Conservation (phyloP, 306 rosid species). For the Cucurbita ficifolia region DNA sequence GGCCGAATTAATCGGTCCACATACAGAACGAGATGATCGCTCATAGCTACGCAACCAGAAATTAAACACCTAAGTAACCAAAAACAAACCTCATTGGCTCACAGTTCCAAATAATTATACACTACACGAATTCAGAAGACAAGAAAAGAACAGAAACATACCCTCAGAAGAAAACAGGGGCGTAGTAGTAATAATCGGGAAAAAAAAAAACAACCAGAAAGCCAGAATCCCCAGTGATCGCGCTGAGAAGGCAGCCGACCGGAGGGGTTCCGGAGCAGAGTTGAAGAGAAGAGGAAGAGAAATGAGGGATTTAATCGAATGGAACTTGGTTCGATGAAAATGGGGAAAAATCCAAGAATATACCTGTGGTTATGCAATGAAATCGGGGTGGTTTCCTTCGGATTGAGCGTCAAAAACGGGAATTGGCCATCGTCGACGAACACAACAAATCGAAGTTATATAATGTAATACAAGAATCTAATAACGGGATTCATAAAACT, state of each 20-base stretch:
- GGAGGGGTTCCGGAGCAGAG: slow-evolving; percentile 15
- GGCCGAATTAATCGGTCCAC: slow-evolving; percentile 56
- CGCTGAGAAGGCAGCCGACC: slow-evolving; percentile 24
- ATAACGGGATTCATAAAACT: background rate
- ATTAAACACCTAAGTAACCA: slow-evolving; percentile 12
- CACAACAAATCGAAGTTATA: too few species aligned
- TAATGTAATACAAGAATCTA: background rate
- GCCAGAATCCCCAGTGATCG: slow-evolving; percentile 10
- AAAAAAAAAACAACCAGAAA: background rate
- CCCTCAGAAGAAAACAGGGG: background rate
- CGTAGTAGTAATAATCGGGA: background rate
- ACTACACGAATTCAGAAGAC: background rate
- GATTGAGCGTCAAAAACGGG: background rate
- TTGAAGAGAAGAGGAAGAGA: background rate
- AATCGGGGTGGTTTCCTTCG: background rate
- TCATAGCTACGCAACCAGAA: slow-evolving; percentile 28
- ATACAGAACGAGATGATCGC: slow-evolving; percentile 69
- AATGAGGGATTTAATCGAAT: background rate
- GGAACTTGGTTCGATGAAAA: background rate
- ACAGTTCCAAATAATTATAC: too few species aligned
- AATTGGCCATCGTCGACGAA: background rate
- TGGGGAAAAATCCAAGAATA: background rate
- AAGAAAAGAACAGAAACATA: background rate
- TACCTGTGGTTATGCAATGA: background rate
- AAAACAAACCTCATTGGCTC: background rate